phyloP scores from a whole-genome alignment of 805 yeast species.

The Candida ovalis region DNA sequence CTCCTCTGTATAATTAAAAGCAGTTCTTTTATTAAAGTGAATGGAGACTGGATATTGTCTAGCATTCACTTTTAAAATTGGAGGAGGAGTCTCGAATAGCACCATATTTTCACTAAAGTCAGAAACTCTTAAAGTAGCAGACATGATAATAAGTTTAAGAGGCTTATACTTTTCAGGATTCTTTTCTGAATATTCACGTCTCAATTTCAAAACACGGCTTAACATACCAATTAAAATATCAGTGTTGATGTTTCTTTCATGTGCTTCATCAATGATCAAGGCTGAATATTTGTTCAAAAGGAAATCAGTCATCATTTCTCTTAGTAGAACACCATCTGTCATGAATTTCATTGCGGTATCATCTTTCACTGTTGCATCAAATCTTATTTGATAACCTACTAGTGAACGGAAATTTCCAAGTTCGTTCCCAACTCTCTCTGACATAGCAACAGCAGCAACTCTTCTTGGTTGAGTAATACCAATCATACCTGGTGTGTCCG shows the following conservation, averaged over 20 bases:
- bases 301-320: constrained; percentile 92
- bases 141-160: constrained; percentile 86
- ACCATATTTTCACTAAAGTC: constrained; percentile 83
- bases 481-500: constrained; percentile 84
- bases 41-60: constrained; percentile 91
- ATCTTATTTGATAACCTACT: constrained; percentile 81
- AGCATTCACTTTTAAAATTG: constrained; percentile 84
- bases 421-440: constrained; percentile 72
- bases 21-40: constrained; percentile 82
- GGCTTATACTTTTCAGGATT: constrained; percentile 51
- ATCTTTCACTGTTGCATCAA: constrained; percentile 61
- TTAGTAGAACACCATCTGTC: constrained; percentile 91
- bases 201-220: constrained; percentile 74
- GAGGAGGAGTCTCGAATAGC: constrained; percentile 73
- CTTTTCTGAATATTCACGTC: constrained; percentile 49
- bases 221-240: constrained; percentile 94
- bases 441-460: constrained; percentile 92
- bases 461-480: constrained; percentile 96
- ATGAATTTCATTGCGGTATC: constrained; percentile 78
- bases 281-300: constrained; percentile 78
- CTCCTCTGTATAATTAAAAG: constrained; percentile 77
- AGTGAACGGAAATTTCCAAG: constrained; percentile 64
- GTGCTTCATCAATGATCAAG: constrained; percentile 94
- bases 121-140: constrained; percentile 91
- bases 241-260: constrained; percentile 93